Base-by-base conservation (phyloP, 1,139 yeast species). In the Scheffersomyces lignicola region DNA sequence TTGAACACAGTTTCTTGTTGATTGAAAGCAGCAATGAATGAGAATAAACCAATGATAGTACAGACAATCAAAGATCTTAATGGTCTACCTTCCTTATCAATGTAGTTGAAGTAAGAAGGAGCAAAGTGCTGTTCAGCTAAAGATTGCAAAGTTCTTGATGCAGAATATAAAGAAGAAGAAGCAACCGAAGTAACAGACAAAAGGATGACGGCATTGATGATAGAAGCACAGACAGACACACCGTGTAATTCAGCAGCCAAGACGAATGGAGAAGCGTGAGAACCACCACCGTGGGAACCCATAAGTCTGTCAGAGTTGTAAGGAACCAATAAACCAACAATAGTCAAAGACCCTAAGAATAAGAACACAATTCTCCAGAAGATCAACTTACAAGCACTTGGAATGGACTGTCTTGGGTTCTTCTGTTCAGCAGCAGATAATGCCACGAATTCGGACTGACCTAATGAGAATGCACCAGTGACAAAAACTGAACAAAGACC, bases 121-220 rank as follows among this genome's bases (percentile, higher is more conserved):
- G 74, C 74, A 42, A 60, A 62, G 3, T 66, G 67, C 47, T 68
- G 74, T 42, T 62, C 67, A 11, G 73, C 57, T 47, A 69, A 61
- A 7, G 74, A 64, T 40, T 67, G 68, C 40, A 69, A 62, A 34
- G 69, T 59, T 55, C 75, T 60, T 31, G 71, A 65, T 16, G 71
- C 57, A 5, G 73, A 65, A 51, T 69, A 69, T 53, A 68, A 60
- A 18, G 74, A 63, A 13, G 71, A 61, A 4, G 70, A 62, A 17
- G 71, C 74, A 36, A 69, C 75, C 8, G 73, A 66, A 4, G 73
- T 66, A 25, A 69, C 75, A 5, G 73, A 65, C 39, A 68, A 51
- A 42, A 68, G 58, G 44, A 69, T 69, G 26, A 65, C 72, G 5
- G 73, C 59, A 43, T 69, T 69, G 42, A 69, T 65, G 42, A 69